A percentile compares a stretch with the other conserved stretches of the same genome.
phyloP scores from a whole-genome alignment of 345 rosid genomes.

The Zanthoxylum bungeanum region DNA sequence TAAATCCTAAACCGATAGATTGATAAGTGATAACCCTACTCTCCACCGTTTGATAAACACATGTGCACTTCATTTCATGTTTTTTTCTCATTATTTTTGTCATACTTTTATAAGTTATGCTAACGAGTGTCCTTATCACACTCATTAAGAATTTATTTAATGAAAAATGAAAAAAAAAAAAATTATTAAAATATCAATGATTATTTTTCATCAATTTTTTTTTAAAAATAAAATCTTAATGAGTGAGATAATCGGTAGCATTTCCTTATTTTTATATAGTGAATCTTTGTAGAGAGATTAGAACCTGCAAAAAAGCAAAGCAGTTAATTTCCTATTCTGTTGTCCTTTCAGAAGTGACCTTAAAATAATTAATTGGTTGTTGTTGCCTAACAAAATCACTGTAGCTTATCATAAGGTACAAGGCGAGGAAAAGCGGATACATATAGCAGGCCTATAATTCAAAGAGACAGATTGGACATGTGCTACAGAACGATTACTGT shows the following conservation, averaged over 20 bases:
- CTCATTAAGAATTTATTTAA: too few relatives aligned
- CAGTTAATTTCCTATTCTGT: neutral
- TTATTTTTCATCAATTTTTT: too few relatives aligned
- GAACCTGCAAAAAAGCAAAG: neutral
- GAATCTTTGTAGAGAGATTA: neutral
- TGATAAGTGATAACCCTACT: neutral
- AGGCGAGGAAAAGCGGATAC: neutral
- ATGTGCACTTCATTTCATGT: neutral
- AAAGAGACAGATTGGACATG: conserved; percentile 29
- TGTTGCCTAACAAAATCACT: neutral
- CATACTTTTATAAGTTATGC: neutral
- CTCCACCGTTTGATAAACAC: neutral
- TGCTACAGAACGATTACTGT: conserved; percentile 21
- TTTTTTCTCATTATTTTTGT: neutral
- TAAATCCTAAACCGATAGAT: too few relatives aligned
- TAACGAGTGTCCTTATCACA: too few relatives aligned
- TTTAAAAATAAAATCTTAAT: too few relatives aligned
- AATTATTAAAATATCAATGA: too few relatives aligned
- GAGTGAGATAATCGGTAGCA: too few relatives aligned
- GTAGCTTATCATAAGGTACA: neutral
- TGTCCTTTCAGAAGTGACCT: neutral
- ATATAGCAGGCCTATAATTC: conserved; percentile 27
- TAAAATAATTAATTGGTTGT: neutral
- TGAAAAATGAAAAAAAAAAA: too few relatives aligned
- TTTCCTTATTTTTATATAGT: too few relatives aligned